Evolutionary conservation across 352 stramenopile species (phyloP).

Genomic region (Globisporangium apiculatum): DNA sequence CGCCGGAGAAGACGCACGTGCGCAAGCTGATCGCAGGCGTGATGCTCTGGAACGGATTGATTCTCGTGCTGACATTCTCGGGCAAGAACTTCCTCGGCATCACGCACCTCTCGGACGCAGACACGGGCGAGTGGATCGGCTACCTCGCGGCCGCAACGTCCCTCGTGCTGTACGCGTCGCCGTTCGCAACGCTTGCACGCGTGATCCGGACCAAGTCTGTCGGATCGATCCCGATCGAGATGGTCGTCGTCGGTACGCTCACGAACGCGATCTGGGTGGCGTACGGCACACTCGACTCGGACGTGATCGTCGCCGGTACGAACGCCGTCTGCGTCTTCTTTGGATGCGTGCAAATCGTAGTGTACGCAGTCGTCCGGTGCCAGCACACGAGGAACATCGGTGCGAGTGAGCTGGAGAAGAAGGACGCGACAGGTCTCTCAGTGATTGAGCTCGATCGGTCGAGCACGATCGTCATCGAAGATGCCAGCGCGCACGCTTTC

Average conservation of each 20-base stretch:
- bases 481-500: neutral
- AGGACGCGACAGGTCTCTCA: neutral
- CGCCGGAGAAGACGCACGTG: slow-evolving; percentile 16
- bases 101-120: slow-evolving; percentile 21
- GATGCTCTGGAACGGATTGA: slow-evolving; percentile 1
- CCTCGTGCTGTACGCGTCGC: slow-evolving; percentile 29
- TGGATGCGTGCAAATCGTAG: slow-evolving; percentile 5
- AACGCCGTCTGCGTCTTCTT: slow-evolving; percentile 8
- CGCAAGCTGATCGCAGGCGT: neutral
- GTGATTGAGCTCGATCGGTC: neutral
- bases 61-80: slow-evolving; percentile 3
- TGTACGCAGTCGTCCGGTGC: slow-evolving; percentile 2
- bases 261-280: slow-evolving; percentile 32
- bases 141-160: slow-evolving; percentile 21
- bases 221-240: slow-evolving; percentile 24
- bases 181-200: slow-evolving; percentile 22
- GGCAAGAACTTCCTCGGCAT: slow-evolving; percentile 15
- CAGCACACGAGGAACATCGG: neutral
- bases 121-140: slow-evolving; percentile 20
- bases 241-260: slow-evolving; percentile 20
- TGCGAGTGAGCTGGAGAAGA: neutral
- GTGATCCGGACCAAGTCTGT: slow-evolving; percentile 22
- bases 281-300: slow-evolving; percentile 22
- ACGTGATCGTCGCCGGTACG: slow-evolving; percentile 15
- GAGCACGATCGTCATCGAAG: neutral